These are phyloP conservation scores for Achlya hypogyna DNA, from an alignment of 352 stramenopile genomes.

Conservation along the genomic window DNA sequence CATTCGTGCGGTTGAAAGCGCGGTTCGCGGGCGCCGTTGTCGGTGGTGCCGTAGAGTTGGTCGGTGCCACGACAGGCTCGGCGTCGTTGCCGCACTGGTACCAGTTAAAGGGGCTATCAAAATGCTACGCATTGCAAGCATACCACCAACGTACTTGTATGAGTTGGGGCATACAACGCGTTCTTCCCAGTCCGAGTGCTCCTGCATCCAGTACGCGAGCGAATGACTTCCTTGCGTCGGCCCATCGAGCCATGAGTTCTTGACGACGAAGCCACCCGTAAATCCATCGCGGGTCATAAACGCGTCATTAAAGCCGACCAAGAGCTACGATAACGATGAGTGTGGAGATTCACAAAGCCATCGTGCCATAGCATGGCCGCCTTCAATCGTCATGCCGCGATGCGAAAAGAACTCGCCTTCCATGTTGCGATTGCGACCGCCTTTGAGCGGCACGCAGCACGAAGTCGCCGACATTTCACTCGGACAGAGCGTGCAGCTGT, in stretches of 20 bases:
- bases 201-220: conserved; percentile 74
- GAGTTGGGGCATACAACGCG: conserved; percentile 62
- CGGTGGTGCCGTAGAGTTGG: conserved; percentile 13
- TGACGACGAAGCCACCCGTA: conserved; percentile 63
- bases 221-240: conserved; percentile 63
- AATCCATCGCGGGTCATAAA: conserved; percentile 67
- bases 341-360: neutral
- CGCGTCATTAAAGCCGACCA: conserved; percentile 70
- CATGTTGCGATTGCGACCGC: conserved; percentile 69
- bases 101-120: conserved; percentile 64
- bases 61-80: neutral
- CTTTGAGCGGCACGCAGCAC: conserved; percentile 66
- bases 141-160: conserved; percentile 10
- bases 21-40: neutral
- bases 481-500: conserved; percentile 59
- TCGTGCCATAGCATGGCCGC: conserved; percentile 65
- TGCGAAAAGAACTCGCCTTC: conserved; percentile 78
- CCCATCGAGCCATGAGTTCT: conserved; percentile 65
- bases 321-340: conserved; percentile 30
- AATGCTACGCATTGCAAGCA: neutral
- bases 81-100: conserved; percentile 65
- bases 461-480: conserved; percentile 64
- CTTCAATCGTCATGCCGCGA: conserved; percentile 69
- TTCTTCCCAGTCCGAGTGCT: conserved; percentile 74
- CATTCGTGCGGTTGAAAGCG: conserved; percentile 25